Percentiles rank a stretch among this genome's conserved stretches.
These are phyloP conservation scores for Cryphonectria japonica DNA, from an alignment of 2,329 filamentous ascomycete species.

Conservation along the genomic window DNA sequence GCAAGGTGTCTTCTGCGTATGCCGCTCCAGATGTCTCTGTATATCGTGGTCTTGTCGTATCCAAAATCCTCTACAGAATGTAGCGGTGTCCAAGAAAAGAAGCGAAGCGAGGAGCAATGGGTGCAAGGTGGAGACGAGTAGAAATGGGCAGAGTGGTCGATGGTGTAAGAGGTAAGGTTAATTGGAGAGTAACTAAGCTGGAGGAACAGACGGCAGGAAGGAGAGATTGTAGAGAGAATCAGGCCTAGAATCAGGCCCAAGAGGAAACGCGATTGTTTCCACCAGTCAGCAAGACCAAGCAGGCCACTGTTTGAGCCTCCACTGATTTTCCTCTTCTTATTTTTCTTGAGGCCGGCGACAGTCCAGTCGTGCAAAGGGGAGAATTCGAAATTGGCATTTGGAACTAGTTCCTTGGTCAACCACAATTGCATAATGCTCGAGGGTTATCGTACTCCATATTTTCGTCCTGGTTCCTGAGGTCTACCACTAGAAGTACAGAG, in stretches of 20 bases:
- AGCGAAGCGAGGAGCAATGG: neutral
- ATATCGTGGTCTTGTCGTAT: conserved; percentile 4
- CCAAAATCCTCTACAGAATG: conserved; percentile 2
- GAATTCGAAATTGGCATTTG: neutral
- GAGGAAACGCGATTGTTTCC: conserved; percentile 11
- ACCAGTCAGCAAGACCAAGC: neutral
- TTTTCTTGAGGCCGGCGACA: neutral
- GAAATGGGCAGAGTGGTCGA: conserved; percentile 10
- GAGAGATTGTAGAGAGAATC: neutral
- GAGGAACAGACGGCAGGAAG: neutral
- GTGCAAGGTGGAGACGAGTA: conserved; percentile 16
- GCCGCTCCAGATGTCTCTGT: neutral
- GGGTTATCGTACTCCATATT: neutral
- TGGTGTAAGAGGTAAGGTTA: neutral
- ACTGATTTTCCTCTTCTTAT: neutral
- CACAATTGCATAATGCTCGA: neutral
- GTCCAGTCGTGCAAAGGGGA: neutral
- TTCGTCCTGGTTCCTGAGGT: neutral
- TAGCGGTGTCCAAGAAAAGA: conserved; percentile 6
- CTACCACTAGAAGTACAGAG: neutral
- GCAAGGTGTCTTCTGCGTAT: neutral
- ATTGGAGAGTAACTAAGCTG: neutral
- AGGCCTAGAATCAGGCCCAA: conserved; percentile 9
- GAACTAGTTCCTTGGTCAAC: neutral
- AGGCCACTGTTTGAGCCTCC: neutral